Evolutionary conservation across 495 filamentous ascomycete species (phyloP), one percentile per base, ranked within the genome.

Genomic region (Amniculicola lignicola): DNA sequence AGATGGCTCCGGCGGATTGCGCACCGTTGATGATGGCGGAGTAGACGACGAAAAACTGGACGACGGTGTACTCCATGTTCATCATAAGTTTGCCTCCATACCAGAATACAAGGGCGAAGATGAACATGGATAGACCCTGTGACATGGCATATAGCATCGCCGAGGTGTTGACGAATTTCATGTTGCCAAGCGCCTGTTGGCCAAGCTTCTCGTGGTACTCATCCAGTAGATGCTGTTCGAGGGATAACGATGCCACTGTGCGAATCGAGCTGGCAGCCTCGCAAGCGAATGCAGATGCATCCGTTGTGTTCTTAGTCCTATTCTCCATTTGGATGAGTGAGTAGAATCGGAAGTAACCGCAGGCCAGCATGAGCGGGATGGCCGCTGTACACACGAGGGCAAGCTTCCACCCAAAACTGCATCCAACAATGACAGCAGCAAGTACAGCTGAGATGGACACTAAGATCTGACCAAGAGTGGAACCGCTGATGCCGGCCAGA

Each of bases 231-330:
- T 95, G 89, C 0, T 74, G 65, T 69, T 96, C 91, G 33, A 90
- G 79, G 1, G 89, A 93, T 27, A 96, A 76, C 22, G 85, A 86
- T n/a, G 91, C 91, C 19, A 97, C 89, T 21, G 91, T 97, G 23
- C 90, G 87, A 64, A 96, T 96, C 14, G 90, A 88, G 4, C 83
- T 84, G 31, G 90, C 91, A 25, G 90, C 89, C 66, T 97, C 92
- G 55, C 91, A 95, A 19, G 92, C 92, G 63, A 86, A 95, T 63
- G 81, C 83, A 18, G 89, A 89, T 43, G 85, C 87, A 63, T 86
- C 79, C 51, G 93, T 92, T 0, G 85, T 85, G 18, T 74, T 68
- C 73, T 90, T 87, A 0, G 83, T 78, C 25, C 84, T 80, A 6
- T 70, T 67, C 64, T 93, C 86, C 69, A 94, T 90, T 27, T 79